Evolutionary conservation across 208 protist genomes (phyloP).

Genomic region (Spongospora subterranea): DNA sequence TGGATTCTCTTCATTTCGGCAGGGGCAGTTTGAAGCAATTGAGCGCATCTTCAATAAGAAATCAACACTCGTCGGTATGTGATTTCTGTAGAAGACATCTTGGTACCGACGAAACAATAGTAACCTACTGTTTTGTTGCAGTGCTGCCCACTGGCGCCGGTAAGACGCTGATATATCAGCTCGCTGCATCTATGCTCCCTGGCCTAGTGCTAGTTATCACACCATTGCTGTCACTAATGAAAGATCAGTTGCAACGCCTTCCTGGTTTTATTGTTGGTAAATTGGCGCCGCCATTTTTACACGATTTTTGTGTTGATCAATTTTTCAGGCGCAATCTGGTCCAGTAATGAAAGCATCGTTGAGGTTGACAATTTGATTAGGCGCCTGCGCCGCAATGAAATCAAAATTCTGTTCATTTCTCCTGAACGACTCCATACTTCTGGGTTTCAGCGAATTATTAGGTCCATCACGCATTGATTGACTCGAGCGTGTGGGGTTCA

Average conservation of each 20-base stretch:
- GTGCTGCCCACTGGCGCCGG: slow-evolving; percentile 84
- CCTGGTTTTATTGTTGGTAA: slow-evolving; percentile 66
- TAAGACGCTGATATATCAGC: slow-evolving; percentile 92
- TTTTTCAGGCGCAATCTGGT: slow-evolving; percentile 14
- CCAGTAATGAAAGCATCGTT: neutral
- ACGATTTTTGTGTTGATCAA: neutral
- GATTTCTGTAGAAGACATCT: neutral
- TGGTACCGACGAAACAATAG: neutral
- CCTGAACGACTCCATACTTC: slow-evolving; percentile 70
- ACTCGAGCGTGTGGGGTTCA: neutral
- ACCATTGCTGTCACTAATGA: slow-evolving; percentile 80
- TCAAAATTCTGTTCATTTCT: slow-evolving; percentile 74
- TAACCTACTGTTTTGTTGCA: no score
- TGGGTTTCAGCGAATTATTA: slow-evolving; percentile 22
- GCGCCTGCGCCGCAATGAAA: neutral
- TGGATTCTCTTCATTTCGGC: neutral
- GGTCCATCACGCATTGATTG: neutral
- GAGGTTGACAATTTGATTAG: neutral
- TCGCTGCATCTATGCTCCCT: slow-evolving; percentile 82
- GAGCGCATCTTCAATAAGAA: slow-evolving; percentile 62
- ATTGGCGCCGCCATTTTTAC: neutral
- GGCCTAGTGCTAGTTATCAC: slow-evolving; percentile 73
- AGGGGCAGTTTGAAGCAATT: slow-evolving; percentile 68
- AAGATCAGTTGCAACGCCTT: slow-evolving; percentile 74
- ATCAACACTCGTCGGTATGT: slow-evolving; percentile 24